Evolutionary conservation across 176 grass and related monocot genomes (phyloP), one percentile per base, ranked within the genome.

Genomic region (Hordeum vulgare): DNA sequence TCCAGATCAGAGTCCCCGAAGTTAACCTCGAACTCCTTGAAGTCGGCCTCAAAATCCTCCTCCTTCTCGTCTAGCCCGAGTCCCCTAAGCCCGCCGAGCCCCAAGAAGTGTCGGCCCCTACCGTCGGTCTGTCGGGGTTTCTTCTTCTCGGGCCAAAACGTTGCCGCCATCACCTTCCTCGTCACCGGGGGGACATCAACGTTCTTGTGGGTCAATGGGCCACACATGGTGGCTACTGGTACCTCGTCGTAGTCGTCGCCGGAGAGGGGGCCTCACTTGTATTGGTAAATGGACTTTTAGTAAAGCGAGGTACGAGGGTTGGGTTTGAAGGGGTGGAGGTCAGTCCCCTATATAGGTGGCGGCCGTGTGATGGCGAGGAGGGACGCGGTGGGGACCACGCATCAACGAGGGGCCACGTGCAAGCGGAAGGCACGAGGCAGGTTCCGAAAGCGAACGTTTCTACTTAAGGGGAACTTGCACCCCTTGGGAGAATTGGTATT

Each of bases 131-230:
- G 84, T 66, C 69, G 76, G 54, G 76, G 36, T 78, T 90, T 82
- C 81, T 94, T 97, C 81, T 88, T 75, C 53, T 92, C 80, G 60
- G 85, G 79, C 86, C 88, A 97, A 41, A 88, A 80, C 71, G 69
- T 70, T 66, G 77, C 83, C 7, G 82, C 85, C 7, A 83, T 77
- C n/a, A 88, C 41, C 79, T 84, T 73, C 66, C 71, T 45, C 5
- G 60, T 59, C 53, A 4, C 21, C 65, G 37, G 71, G 39, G 82
- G n/a, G 28, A 76, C 71, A 59, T 86, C 78, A 35, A 74, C 83
- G 37, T 75, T 24, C 7, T 62, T 56, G 66, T n/a, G n/a, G n/a
- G n/a, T n/a, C n/a, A n/a, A n/a, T n/a, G n/a, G 95, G 73, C 96
- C 93, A 13, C 96, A 98, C 96, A 98, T 98, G 84, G 7, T 51